phyloP scores from a whole-genome alignment of 2,329 filamentous ascomycete genomes.

The Sporothrix humicola region DNA sequence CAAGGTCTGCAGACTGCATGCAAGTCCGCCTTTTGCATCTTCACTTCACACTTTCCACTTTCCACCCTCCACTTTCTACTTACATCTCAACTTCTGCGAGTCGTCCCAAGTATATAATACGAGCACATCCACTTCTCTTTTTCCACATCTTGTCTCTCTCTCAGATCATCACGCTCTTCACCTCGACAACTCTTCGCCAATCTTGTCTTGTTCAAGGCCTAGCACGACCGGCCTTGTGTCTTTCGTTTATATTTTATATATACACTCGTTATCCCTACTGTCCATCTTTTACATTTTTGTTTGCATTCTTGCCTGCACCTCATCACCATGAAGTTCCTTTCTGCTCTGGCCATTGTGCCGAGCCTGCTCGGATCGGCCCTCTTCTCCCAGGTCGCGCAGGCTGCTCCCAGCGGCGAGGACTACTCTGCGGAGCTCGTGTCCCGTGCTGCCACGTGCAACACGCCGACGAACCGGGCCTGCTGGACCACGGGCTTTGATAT shows the following conservation, averaged over 20 bases:
- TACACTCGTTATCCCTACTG: slow-evolving; percentile 14
- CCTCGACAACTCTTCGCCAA: slow-evolving; percentile 1
- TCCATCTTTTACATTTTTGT: neutral
- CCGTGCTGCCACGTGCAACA: slow-evolving; percentile 34
- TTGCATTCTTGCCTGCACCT: neutral
- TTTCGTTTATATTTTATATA: slow-evolving; percentile 19
- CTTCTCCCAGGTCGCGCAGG: slow-evolving; percentile 29
- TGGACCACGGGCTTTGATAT: slow-evolving; percentile 35
- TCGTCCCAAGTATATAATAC: slow-evolving; percentile 30
- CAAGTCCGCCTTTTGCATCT: neutral
- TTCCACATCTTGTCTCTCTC: neutral
- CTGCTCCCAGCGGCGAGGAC: slow-evolving; percentile 12
- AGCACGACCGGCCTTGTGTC: slow-evolving; percentile 14
- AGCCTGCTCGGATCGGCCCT: slow-evolving; percentile 29
- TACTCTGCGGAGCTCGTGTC: neutral
- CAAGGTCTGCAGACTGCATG: neutral
- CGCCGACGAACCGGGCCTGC: slow-evolving; percentile 34
- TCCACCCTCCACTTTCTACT: too few species aligned
- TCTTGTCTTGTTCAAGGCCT: slow-evolving; percentile 7
- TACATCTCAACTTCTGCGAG: neutral
- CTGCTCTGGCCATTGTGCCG: slow-evolving; percentile 33
- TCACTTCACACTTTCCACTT: neutral
- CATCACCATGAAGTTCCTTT: slow-evolving; percentile 28
- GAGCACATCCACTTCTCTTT: slow-evolving; percentile 21
- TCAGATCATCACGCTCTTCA: slow-evolving; percentile 12